A percentile compares a stretch with the other conserved stretches of the same genome.
Conservation (phyloP, 495 filamentous ascomycete genomes). For the Neurospora cerealis region DNA sequence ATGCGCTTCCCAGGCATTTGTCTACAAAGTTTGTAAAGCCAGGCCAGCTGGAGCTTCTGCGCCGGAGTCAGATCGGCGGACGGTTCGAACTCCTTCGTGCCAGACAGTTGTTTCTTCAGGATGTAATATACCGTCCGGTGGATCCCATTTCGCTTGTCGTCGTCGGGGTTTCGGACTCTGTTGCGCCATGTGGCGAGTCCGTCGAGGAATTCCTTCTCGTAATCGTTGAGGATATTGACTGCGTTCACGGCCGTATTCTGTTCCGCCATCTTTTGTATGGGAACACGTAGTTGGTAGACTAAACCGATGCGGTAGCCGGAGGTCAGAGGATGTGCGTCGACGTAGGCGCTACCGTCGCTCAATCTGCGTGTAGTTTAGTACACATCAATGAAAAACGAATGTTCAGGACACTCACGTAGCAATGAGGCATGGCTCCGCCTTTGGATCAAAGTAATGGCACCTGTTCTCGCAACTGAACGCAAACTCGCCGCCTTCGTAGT, state of each 20-base stretch:
- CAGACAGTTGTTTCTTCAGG: neutral
- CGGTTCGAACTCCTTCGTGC: neutral
- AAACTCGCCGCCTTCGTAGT: neutral
- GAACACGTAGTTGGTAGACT: neutral
- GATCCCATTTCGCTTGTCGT: neutral
- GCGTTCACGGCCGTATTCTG: neutral
- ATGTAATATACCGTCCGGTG: neutral
- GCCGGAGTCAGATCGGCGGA: neutral
- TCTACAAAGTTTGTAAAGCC: neutral
- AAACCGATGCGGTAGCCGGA: constrained; percentile 1
- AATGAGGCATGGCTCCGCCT: neutral
- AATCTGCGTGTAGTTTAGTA: neutral
- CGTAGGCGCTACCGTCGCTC: neutral
- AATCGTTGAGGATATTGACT: neutral
- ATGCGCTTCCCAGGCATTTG: neutral
- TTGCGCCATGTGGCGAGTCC: neutral
- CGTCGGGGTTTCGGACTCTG: neutral
- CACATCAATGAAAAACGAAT: neutral
- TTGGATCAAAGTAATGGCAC: neutral
- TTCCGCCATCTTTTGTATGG: neutral
- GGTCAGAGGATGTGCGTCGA: neutral
- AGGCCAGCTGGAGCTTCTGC: neutral
- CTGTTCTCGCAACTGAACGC: neutral
- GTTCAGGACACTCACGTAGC: neutral
- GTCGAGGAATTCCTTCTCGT: neutral